Evolutionary conservation across 2,329 filamentous ascomycete species (phyloP), one percentile per base, ranked within the genome.

Genomic region (Aschersonia sp.): DNA sequence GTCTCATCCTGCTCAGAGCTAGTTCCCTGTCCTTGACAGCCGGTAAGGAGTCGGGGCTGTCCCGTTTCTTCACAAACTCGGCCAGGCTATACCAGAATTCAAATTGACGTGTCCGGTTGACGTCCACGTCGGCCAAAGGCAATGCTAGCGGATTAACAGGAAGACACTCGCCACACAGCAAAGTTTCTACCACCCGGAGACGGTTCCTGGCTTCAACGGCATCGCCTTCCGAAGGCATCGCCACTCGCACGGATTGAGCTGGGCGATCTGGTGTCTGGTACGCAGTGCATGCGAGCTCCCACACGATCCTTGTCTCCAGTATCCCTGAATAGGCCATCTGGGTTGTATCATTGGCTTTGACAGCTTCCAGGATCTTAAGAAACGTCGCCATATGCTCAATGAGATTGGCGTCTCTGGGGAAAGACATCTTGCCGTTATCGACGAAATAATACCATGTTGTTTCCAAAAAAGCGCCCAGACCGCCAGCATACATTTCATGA

Each of bases 71-170:
- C 28, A 80, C 68, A 40, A 80, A 78, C 52, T 84, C 77, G 46
- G 80, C 88, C 12, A 95, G 71, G 30, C 77, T 74, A 58, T 82
- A 78, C 89, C 89, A 96, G 65, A 95, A 95, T 51, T 86, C 79
- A 47, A 85, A 70, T 54, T 89, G 82, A 32, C 81, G 72, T 35
- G 70, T 68, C 49, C 73, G 71, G 48, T 78, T 69, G 51, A 73
- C 70, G 52, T 78, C 74, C 30, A 70, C 66, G 51, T 70, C 68
- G 51, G 67, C 65, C 28, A 73, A 67, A 63, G 66, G 75, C 30
- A 66, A 63, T 4, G 68, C 69, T 45, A 82, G 68, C 5, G 74
- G 77, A 55, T 81, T 87, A 31, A 56, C 59, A 1, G 66, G 56
- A 48, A 92, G 64, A 49, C 79, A 78, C 31, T 82, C 78, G 45